Evolutionary conservation across 2,329 filamentous ascomycete species (phyloP).

Genomic region (Cytospora mali): DNA sequence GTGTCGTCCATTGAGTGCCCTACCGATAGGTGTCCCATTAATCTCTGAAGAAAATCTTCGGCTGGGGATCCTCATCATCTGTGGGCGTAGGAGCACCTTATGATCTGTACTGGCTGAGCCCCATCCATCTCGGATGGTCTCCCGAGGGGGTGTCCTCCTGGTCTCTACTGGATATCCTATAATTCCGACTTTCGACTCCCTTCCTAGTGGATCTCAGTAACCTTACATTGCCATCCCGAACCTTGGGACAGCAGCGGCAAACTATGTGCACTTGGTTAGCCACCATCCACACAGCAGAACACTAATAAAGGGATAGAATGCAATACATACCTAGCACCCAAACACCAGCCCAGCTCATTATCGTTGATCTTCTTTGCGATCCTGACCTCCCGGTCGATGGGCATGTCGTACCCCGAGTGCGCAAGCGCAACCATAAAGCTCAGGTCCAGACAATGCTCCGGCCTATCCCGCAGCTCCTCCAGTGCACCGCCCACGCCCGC

Average conservation of each 20-base stretch:
- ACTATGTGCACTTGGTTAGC: conserved; percentile 51
- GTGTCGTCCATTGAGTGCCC: background rate
- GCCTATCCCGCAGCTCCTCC: conserved; percentile 76
- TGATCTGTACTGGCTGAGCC: background rate
- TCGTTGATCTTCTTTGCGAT: conserved; percentile 99
- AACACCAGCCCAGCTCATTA: conserved; percentile 96
- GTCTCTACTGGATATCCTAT: conserved; percentile 20
- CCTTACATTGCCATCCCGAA: conserved; percentile 88
- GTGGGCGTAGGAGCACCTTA: background rate
- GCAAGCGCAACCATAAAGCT: conserved; percentile 95
- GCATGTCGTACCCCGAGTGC: conserved; percentile 98
- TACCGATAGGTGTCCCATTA: background rate
- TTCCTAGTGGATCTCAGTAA: conserved; percentile 69
- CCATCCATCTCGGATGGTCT: background rate
- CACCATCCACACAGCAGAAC: background rate
- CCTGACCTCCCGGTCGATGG: conserved; percentile 91
- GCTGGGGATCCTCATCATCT: background rate
- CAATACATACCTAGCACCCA: conserved; percentile 83
- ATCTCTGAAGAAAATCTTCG: background rate
- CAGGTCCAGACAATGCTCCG: conserved; percentile 91
- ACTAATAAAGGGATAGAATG: background rate
- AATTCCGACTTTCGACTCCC: conserved; percentile 28
- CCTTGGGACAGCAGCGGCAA: conserved; percentile 78
- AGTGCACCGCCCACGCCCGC: conserved; percentile 74
- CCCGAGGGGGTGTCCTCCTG: background rate